These are phyloP conservation scores for Mycena floridula DNA, from an alignment of 768 basidiomycete species.

Conservation along the genomic window DNA sequence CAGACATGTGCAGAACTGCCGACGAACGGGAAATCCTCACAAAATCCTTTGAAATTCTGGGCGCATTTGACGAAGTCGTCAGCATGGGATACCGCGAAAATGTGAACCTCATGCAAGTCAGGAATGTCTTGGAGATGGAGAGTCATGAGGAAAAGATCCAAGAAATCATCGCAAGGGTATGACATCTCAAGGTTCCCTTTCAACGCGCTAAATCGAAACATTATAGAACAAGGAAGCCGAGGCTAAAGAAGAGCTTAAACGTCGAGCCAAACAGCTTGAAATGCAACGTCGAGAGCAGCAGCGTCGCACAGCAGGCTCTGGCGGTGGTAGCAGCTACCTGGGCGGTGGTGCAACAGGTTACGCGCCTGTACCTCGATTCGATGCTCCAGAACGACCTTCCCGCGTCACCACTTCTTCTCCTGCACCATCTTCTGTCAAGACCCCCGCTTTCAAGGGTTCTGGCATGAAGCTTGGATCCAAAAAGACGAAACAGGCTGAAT, in stretches of 20 bases:
- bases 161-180: slow-evolving; percentile 91
- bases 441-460: slow-evolving; percentile 84
- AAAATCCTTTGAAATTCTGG: slow-evolving; percentile 88
- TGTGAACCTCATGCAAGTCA: slow-evolving; percentile 73
- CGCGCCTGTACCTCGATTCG: slow-evolving; percentile 62
- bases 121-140: slow-evolving; percentile 82
- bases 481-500: slow-evolving; percentile 83
- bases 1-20: slow-evolving; percentile 80
- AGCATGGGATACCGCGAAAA: slow-evolving; percentile 82
- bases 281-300: slow-evolving; percentile 97
- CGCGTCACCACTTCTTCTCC: slow-evolving; percentile 35
- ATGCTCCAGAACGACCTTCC: slow-evolving; percentile 50
- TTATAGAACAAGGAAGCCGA: slow-evolving; percentile 95
- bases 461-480: slow-evolving; percentile 98
- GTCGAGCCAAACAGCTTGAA: slow-evolving; percentile 95
- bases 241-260: slow-evolving; percentile 97
- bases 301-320: slow-evolving; percentile 50
- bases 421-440: slow-evolving; percentile 42
- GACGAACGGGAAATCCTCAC: slow-evolving; percentile 87
- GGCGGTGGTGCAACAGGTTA: slow-evolving; percentile 70
- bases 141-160: slow-evolving; percentile 94
- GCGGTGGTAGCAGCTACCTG: slow-evolving; percentile 51
- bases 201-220: not conserved
- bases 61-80: slow-evolving; percentile 96
- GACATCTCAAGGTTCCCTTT: slow-evolving; percentile 17